Percentiles rank a stretch among this genome's conserved stretches.
Evolutionary conservation across 805 yeast species (phyloP).

Genomic region (Wickerhamomyces rabaulensis): DNA sequence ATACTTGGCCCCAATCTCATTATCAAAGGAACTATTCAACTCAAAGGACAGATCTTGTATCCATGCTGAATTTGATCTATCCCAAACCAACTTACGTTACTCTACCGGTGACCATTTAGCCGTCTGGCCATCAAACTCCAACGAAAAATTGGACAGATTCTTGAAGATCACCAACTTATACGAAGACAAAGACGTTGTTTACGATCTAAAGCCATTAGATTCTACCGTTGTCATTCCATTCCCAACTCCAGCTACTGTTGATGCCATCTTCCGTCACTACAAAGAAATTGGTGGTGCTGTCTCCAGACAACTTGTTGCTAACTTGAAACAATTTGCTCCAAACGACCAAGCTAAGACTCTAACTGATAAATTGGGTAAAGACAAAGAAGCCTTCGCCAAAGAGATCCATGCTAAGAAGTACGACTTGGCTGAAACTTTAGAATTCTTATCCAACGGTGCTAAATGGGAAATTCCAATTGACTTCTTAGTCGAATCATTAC

Average conservation of each 20-base stretch:
- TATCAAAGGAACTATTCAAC: slow-evolving; percentile 66
- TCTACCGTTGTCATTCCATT: slow-evolving; percentile 58
- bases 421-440: slow-evolving; percentile 74
- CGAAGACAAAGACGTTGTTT: slow-evolving; percentile 46
- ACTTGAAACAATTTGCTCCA: slow-evolving; percentile 82
- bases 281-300: slow-evolving; percentile 90
- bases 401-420: slow-evolving; percentile 56
- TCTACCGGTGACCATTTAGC: slow-evolving; percentile 96
- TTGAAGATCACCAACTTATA: slow-evolving; percentile 56
- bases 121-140: slow-evolving; percentile 86
- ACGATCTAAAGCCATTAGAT: slow-evolving; percentile 66
- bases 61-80: slow-evolving; percentile 83
- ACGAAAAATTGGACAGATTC: slow-evolving; percentile 67
- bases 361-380: slow-evolving; percentile 46
- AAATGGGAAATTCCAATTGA: slow-evolving; percentile 87
- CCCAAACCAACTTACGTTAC: slow-evolving; percentile 70
- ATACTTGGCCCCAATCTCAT: slow-evolving; percentile 61
- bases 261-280: slow-evolving; percentile 77
- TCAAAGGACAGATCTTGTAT: slow-evolving; percentile 69
- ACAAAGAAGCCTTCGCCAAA: slow-evolving; percentile 62
- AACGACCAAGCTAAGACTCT: slow-evolving; percentile 41
- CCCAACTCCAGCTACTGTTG: slow-evolving; percentile 85
- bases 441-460: slow-evolving; percentile 51
- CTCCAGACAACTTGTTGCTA: slow-evolving; percentile 77
- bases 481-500: slow-evolving; percentile 74